phyloP scores from a whole-genome alignment of 371 early-diverging fungal genomes.

The Nematocida homosporus region DNA sequence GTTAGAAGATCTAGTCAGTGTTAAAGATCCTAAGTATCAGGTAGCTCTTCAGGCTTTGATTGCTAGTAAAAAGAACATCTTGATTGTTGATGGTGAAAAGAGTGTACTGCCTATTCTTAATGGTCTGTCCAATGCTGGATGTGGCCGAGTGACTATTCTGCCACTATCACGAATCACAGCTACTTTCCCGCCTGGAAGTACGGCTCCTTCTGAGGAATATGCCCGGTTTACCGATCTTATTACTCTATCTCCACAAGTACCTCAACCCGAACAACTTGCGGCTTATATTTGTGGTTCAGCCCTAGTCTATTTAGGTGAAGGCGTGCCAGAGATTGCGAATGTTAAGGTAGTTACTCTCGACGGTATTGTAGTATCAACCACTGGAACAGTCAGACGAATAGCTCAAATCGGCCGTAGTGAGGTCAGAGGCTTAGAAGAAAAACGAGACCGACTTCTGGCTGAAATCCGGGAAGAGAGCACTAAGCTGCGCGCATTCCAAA shows the following conservation, averaged over 20 bases:
- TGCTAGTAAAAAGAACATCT: slow-evolving; percentile 27
- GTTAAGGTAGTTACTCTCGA: slow-evolving; percentile 46
- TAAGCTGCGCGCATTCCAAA: background rate
- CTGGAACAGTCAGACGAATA: slow-evolving; percentile 9
- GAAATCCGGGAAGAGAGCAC: slow-evolving; percentile 13
- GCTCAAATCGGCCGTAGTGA: background rate
- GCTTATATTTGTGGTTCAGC: slow-evolving; percentile 25
- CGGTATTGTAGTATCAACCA: slow-evolving; percentile 35
- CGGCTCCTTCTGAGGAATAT: too few relatives aligned
- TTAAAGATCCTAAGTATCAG: slow-evolving; percentile 3
- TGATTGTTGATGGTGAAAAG: slow-evolving; percentile 38
- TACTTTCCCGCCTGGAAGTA: background rate
- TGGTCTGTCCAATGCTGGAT: slow-evolving; percentile 34
- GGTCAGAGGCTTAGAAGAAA: slow-evolving; percentile 14
- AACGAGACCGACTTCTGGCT: slow-evolving; percentile 16
- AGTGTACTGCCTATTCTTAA: slow-evolving; percentile 36
- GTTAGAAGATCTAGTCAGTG: slow-evolving; percentile 10
- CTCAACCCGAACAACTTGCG: slow-evolving; percentile 1
- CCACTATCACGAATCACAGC: slow-evolving; percentile 14
- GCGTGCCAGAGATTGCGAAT: background rate
- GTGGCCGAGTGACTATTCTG: slow-evolving; percentile 51
- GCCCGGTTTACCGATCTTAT: background rate
- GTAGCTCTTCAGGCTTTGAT: slow-evolving; percentile 35
- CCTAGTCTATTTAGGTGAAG: slow-evolving; percentile 12
- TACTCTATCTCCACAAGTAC: background rate